Conservation (phyloP, 441 rosid species). For the Pelargonium fulgidum region DNA sequence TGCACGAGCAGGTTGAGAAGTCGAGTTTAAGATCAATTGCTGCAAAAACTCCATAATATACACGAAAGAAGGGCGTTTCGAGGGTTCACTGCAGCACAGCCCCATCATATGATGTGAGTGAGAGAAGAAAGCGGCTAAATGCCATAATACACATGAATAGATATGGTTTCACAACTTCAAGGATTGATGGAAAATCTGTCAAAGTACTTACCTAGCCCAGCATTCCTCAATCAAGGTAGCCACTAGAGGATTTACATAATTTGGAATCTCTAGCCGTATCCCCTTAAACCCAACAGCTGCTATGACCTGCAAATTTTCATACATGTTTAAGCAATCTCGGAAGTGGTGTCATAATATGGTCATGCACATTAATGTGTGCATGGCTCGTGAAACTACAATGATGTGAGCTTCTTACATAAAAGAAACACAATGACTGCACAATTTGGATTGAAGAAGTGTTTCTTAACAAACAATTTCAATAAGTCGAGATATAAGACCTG, state of each 20-base stretch:
- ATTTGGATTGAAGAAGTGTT: no score
- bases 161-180: not conserved
- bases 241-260: slow-evolving; percentile 63
- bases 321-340: not conserved
- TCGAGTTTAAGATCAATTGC: slow-evolving; percentile 57
- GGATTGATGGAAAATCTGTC: not conserved
- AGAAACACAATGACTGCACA: no score
- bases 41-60: slow-evolving; percentile 73
- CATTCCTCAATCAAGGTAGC: slow-evolving; percentile 81
- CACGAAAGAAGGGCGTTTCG: slow-evolving; percentile 92
- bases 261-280: slow-evolving; percentile 87
- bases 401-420: no score
- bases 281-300: slow-evolving; percentile 94
- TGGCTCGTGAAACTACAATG: no score
- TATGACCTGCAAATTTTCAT: slow-evolving; percentile 52
- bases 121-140: not conserved
- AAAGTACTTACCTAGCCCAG: slow-evolving; percentile 67
- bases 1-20: slow-evolving; percentile 46
- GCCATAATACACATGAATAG: not conserved
- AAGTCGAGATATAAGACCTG: slow-evolving; percentile 45
- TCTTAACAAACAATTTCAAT: no score
- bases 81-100: slow-evolving; percentile 60
- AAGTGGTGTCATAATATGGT: not conserved
- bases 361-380: no score
- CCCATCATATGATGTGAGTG: slow-evolving; percentile 18